phyloP scores from a whole-genome alignment of 345 rosid species.

The Gossypium sturtianum region DNA sequence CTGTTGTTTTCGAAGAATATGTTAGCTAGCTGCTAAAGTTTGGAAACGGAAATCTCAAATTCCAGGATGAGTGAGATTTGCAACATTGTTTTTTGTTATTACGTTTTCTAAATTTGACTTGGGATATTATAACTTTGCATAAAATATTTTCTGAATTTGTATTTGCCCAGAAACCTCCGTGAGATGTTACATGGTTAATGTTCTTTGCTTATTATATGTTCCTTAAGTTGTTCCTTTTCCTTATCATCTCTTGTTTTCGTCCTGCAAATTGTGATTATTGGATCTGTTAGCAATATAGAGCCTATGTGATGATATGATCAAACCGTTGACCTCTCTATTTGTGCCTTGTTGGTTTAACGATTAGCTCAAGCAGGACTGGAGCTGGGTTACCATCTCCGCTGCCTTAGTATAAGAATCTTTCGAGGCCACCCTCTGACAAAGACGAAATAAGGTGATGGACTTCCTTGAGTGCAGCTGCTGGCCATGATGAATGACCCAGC shows the following conservation, averaged over 20 bases:
- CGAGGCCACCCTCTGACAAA: no score
- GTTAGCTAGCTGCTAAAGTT: background rate
- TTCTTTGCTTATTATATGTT: background rate
- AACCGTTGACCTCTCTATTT: slow-evolving; percentile 9
- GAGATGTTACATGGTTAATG: background rate
- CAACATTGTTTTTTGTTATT: background rate
- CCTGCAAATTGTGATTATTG: background rate
- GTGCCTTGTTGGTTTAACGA: background rate
- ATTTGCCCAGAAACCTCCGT: background rate
- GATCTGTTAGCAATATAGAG: background rate
- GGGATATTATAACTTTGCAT: background rate
- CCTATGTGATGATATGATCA: slow-evolving; percentile 24
- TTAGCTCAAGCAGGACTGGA: no score
- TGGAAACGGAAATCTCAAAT: background rate
- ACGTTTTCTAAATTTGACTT: background rate
- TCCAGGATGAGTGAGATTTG: background rate
- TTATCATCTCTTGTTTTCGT: slow-evolving; percentile 15
- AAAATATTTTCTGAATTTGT: background rate
- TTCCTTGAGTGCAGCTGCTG: no score
- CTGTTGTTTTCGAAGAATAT: slow-evolving; percentile 13
- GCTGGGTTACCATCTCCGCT: no score
- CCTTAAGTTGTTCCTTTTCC: background rate
- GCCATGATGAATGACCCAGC: no score
- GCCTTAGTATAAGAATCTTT: no score
- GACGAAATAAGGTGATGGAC: no score